Conservation (phyloP, 1,284 basidiomycete genomes). For the Rhodotorula sp. region DNA sequence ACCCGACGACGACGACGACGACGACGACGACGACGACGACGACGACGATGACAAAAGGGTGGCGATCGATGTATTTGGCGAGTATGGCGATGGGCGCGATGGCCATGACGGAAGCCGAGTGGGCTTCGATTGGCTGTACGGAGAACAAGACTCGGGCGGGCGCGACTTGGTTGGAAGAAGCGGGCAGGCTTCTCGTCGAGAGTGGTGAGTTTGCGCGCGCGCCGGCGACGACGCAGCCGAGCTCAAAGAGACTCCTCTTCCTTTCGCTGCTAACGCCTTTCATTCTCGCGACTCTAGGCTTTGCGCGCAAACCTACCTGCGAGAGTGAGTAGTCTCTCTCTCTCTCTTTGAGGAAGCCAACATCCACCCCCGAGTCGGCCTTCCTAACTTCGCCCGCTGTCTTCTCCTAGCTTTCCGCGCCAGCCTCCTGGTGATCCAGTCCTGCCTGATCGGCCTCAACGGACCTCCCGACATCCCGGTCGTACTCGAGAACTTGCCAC, state of each 20-base stretch:
- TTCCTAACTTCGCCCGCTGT: background rate
- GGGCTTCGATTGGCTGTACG: background rate
- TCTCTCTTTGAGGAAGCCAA: too few species aligned
- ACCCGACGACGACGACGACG: too few species aligned
- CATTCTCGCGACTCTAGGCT: background rate
- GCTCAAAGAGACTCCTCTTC: too few species aligned
- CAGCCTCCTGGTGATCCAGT: slow-evolving; percentile 10
- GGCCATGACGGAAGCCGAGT: slow-evolving; percentile 3
- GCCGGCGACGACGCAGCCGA: too few species aligned
- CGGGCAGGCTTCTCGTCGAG: background rate
- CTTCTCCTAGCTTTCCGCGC: slow-evolving; percentile 6
- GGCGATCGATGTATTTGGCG: background rate
- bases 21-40: too few species aligned
- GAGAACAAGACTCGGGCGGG: slow-evolving; percentile 1
- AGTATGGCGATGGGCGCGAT: background rate
- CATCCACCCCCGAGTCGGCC: too few species aligned
- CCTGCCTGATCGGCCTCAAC: background rate
- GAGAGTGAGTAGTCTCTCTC: background rate
- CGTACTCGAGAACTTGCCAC: background rate
- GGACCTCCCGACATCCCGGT: background rate
- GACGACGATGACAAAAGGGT: background rate
- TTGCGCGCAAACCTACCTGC: background rate
- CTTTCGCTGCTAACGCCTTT: background rate
- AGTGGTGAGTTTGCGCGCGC: background rate
- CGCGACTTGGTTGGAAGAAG: slow-evolving; percentile 6